Conservation (phyloP, 75 land plant species). For the Isoetes taiwanensis region DNA sequence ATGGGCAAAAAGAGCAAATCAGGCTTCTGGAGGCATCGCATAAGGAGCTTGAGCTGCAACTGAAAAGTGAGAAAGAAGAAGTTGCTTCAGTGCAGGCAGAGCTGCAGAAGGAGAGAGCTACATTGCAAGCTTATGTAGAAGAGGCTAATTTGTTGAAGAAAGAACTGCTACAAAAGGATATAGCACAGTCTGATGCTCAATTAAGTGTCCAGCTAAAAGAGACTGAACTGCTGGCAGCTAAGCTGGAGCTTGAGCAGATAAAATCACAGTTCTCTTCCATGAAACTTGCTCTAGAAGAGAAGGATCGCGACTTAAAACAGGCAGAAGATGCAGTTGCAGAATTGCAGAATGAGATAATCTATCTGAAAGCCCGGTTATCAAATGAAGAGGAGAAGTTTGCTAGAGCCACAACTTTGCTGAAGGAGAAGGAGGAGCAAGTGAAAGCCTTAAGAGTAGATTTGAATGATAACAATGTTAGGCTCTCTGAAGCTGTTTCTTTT, state of each 20-base stretch:
- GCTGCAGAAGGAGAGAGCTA: slow-evolving; percentile 34
- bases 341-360: slow-evolving; percentile 37
- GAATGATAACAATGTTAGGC: slow-evolving; percentile 31
- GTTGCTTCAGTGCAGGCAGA: slow-evolving; percentile 26
- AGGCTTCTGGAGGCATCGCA: slow-evolving; percentile 23
- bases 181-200: slow-evolving; percentile 25
- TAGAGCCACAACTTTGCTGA: slow-evolving; percentile 28
- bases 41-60: slow-evolving; percentile 41
- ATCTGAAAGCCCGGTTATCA: slow-evolving; percentile 34
- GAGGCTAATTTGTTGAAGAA: slow-evolving; percentile 31
- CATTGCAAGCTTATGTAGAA: slow-evolving; percentile 22
- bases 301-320: slow-evolving; percentile 36
- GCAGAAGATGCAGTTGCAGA: slow-evolving; percentile 33
- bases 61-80: slow-evolving; percentile 27
- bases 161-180: slow-evolving; percentile 40
- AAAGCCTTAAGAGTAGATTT: slow-evolving; percentile 28
- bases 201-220: slow-evolving; percentile 52
- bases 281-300: slow-evolving; percentile 38
- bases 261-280: slow-evolving; percentile 45
- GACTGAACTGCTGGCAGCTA: slow-evolving; percentile 51
- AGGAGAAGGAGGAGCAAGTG: slow-evolving; percentile 48
- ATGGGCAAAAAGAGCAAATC: slow-evolving; percentile 43
- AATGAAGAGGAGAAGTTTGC: slow-evolving; percentile 53
- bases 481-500: slow-evolving; percentile 42
- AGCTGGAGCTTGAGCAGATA: slow-evolving; percentile 56